Conservation (phyloP, 257 asterid genomes). For the Verbascum thapsus region DNA sequence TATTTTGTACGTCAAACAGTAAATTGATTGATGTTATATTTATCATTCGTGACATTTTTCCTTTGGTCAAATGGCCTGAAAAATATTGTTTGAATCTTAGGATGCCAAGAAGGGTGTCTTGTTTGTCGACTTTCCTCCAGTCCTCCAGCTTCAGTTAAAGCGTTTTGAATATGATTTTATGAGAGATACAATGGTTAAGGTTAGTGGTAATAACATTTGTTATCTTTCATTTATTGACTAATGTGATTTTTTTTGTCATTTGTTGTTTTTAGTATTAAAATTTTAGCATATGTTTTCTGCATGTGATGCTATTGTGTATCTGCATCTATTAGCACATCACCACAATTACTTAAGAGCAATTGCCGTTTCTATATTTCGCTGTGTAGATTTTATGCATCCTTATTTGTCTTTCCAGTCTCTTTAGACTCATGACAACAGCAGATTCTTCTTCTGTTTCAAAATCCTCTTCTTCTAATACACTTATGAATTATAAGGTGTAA, state of each 20-base stretch:
- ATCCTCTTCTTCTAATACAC: constrained; percentile 4
- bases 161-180: constrained; percentile 95
- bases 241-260: constrained; percentile 1
- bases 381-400: constrained; percentile 1
- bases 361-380: background rate
- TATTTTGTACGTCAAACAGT: constrained; percentile 25
- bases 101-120: constrained; percentile 98
- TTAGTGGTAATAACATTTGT: constrained; percentile 36
- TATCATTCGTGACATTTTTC: constrained; percentile 9
- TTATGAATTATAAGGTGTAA: background rate
- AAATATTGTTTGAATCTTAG: constrained; percentile 47
- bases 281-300: constrained; percentile 2
- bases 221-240: constrained; percentile 11
- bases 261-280: constrained; percentile 11
- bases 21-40: constrained; percentile 23
- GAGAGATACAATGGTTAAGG: constrained; percentile 99
- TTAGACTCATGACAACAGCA: background rate
- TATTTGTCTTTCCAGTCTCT: background rate
- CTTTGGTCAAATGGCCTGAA: constrained; percentile 26
- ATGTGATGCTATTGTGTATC: background rate
- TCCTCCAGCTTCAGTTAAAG: constrained; percentile 97
- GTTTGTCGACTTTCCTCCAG: constrained; percentile 96
- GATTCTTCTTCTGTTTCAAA: background rate
- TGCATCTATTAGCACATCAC: constrained; percentile 7
- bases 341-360: constrained; percentile 1